Base-by-base conservation (phyloP, 1,139 yeast genomes). In the Scheffersomyces titani region DNA sequence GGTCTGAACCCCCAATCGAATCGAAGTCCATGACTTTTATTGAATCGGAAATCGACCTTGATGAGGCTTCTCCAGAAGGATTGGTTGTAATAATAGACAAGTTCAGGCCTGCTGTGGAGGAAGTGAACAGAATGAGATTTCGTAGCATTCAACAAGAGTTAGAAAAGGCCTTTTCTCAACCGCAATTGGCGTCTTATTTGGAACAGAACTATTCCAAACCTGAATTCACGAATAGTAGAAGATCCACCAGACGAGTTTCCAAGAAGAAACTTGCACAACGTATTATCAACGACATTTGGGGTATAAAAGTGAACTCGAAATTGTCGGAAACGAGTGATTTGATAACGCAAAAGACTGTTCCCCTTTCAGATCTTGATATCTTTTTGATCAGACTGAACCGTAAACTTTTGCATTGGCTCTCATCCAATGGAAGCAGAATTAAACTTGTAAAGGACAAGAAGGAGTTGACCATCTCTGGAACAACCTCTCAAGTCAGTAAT, bases 361-460 rank as follows among this genome's bases (percentile, higher is more conserved):
- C 73, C 24, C 69, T 84, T 13, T 65, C 72, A 53, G 72, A 76
- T 48, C 69, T 79, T 20, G 87, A 85, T 51, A 63, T 83, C 56
- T 84, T 84, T 59, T 68, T 86, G 22, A 63, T 85, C n/a, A 66
- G 83, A 9, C 76, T 84, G 53, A 76, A 77, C 52, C 88, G 86
- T 5, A 69, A 70, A 36, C 66, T 84, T 46, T 72, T 84, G 47
- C 78, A 82, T 52, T 75, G 80, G 53, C 77, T 87, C 75, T 74
- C 85, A 4, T 74, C 84, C 55, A 74, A 83, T 9, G 91, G 90
- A 0, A 88, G 87, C 13, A 76, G 77, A 57, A 73, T 87, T 52
- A 71, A 78, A 5, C 75, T 86, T 68, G 70, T 69, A 47, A 58
- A 70, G 2, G 54, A 58, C 3, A 55, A 63, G 19, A 65, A 65